A percentile compares a stretch with the other conserved stretches of the same genome.
Conservation (phyloP, 331 rosid genomes). For the Cucumis variabilis region DNA sequence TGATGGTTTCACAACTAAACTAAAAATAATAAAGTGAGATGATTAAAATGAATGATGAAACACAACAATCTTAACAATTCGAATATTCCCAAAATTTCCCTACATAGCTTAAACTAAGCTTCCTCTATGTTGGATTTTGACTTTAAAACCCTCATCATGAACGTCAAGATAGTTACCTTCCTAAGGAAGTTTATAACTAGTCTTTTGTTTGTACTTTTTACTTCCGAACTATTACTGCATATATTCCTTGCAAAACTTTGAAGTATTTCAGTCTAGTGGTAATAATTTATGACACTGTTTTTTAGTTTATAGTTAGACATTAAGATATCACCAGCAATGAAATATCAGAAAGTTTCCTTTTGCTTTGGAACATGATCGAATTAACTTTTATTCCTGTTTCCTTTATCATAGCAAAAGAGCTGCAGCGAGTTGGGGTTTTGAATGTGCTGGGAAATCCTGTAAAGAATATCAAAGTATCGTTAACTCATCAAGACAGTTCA, state of each 20-base stretch:
- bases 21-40: too few relatives aligned
- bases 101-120: too few relatives aligned
- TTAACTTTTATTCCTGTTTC: neutral
- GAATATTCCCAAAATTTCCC: too few relatives aligned
- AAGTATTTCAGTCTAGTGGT: neutral
- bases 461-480: conserved; percentile 56
- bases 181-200: neutral
- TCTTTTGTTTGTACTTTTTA: neutral
- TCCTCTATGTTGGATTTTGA: too few relatives aligned
- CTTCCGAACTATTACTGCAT: neutral
- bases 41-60: too few relatives aligned
- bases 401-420: conserved; percentile 73
- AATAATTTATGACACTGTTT: neutral
- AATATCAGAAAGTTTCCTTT: neutral
- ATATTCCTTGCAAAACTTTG: neutral
- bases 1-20: too few relatives aligned
- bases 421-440: conserved; percentile 69
- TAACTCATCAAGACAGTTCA: conserved; percentile 51
- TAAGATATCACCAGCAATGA: neutral
- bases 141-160: neutral
- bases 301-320: neutral
- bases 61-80: too few relatives aligned
- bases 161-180: neutral
- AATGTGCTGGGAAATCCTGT: conserved; percentile 69
- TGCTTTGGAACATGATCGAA: neutral